Evolutionary conservation across 2,329 filamentous ascomycete genomes (phyloP).

Genomic region (Xylaria hypoxylon): DNA sequence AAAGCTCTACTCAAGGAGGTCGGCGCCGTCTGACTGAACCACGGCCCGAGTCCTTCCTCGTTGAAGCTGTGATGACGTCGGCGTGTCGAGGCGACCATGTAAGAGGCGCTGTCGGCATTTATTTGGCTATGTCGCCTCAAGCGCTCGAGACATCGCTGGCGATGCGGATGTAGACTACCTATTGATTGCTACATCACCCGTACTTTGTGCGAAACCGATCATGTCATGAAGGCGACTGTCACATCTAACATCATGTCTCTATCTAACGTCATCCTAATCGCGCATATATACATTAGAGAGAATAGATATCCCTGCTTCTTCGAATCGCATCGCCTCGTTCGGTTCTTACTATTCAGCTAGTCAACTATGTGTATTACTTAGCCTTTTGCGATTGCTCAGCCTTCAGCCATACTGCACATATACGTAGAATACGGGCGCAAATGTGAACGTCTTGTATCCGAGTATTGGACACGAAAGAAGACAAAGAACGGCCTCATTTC

Average conservation of each 20-base stretch:
- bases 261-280: neutral
- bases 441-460: neutral
- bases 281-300: slow-evolving; percentile 13
- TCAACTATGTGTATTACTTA: neutral
- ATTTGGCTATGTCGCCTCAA: slow-evolving; percentile 1
- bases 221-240: neutral
- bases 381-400: neutral
- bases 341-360: neutral
- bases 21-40: slow-evolving; percentile 66
- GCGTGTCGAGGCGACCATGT: neutral
- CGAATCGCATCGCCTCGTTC: neutral
- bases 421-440: neutral
- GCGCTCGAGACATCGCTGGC: neutral
- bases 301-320: slow-evolving; percentile 26
- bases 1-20: slow-evolving; percentile 72
- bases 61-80: slow-evolving; percentile 30
- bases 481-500: neutral
- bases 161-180: neutral
- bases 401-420: neutral
- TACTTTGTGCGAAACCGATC: neutral
- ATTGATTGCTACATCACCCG: neutral
- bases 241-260: neutral
- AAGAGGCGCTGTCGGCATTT: neutral
- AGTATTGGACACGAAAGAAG: neutral
- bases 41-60: slow-evolving; percentile 27